phyloP scores from a whole-genome alignment of 495 filamentous ascomycete genomes.

The Aspergillus olivimuriae region DNA sequence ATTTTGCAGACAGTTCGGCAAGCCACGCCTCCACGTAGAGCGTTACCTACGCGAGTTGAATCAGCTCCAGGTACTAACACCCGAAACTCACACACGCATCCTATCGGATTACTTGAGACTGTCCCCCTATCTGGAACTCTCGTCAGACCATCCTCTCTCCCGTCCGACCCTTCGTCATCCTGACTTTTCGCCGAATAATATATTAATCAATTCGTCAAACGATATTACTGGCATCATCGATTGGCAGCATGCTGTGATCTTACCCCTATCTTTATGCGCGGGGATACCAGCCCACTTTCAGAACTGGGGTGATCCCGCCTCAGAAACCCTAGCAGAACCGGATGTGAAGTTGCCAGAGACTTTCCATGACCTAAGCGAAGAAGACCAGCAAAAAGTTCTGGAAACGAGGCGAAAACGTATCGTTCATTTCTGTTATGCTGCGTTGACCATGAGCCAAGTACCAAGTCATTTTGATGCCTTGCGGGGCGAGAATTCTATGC shows the following conservation, averaged over 20 bases:
- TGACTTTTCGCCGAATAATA: constrained; percentile 24
- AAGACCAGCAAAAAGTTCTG: constrained; percentile 13
- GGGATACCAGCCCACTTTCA: constrained; percentile 24
- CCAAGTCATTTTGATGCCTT: constrained; percentile 24
- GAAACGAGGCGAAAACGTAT: constrained; percentile 22
- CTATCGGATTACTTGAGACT: constrained; percentile 18
- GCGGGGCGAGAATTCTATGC: constrained; percentile 14
- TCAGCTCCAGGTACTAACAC: constrained; percentile 9
- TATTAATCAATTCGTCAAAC: constrained; percentile 20
- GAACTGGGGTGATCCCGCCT: constrained; percentile 26
- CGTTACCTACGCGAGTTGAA: constrained; percentile 20
- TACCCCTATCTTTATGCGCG: constrained; percentile 25
- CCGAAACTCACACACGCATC: constrained; percentile 10
- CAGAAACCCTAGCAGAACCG: constrained; percentile 17
- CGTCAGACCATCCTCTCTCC: constrained; percentile 15
- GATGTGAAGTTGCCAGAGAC: constrained; percentile 18
- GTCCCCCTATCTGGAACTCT: constrained; percentile 13
- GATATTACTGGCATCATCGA: constrained; percentile 28
- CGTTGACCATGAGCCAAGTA: constrained; percentile 18
- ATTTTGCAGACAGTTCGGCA: constrained; percentile 17
- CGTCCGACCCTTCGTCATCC: constrained; percentile 19
- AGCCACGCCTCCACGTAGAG: constrained; percentile 20
- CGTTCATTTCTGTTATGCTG: constrained; percentile 22
- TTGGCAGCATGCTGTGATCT: constrained; percentile 24
- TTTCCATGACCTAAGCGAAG: constrained; percentile 11